Evolutionary conservation across 768 basidiomycete species (phyloP).

Genomic region (Russula emetica): DNA sequence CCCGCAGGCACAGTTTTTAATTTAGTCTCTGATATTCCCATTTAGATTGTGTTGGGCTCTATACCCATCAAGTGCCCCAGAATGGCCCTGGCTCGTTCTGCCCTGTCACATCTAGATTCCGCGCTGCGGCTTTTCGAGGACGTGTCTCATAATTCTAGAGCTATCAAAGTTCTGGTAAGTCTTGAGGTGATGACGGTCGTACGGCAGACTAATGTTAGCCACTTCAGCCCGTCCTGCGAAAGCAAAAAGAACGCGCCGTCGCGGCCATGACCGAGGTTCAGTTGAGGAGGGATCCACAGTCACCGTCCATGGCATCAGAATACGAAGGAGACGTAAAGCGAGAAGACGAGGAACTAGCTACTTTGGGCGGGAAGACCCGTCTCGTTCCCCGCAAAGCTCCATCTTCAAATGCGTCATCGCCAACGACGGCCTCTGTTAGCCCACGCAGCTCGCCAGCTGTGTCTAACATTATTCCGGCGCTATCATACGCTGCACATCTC

Average conservation of each 20-base stretch:
- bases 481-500: conserved; percentile 44
- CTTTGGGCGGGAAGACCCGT: conserved; percentile 59
- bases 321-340: conserved; percentile 42
- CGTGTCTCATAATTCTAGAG: conserved; percentile 50
- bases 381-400: conserved; percentile 50
- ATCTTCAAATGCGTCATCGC: conserved; percentile 38
- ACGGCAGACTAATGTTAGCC: neutral
- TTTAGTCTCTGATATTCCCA: neutral
- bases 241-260: conserved; percentile 49
- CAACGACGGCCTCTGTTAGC: conserved; percentile 33
- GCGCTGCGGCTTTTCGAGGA: conserved; percentile 54
- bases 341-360: conserved; percentile 58
- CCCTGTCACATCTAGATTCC: conserved; percentile 62
- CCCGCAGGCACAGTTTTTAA: neutral
- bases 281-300: conserved; percentile 32
- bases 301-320: conserved; percentile 29
- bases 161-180: conserved; percentile 57
- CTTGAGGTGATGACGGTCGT: neutral
- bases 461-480: conserved; percentile 29
- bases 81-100: conserved; percentile 62
- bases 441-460: conserved; percentile 31
- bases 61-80: conserved; percentile 58
- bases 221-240: conserved; percentile 55
- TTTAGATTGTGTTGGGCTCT: conserved; percentile 63
- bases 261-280: conserved; percentile 37